Evolutionary conservation across 2,329 filamentous ascomycete species (phyloP).

Genomic region (Colletotrichum gloeosporioides): DNA sequence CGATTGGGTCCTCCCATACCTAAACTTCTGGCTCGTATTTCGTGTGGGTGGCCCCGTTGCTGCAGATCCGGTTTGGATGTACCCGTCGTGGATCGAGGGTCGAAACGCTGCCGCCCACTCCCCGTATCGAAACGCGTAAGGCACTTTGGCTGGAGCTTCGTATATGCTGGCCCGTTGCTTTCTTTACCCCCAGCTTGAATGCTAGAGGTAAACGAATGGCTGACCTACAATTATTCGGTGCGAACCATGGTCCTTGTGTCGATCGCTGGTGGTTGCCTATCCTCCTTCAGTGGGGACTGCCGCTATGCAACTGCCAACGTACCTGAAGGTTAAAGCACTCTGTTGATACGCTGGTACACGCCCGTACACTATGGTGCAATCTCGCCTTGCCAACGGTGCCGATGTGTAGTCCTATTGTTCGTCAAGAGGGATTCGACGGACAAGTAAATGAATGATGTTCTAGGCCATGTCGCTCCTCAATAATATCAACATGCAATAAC

Average conservation of each 20-base stretch:
- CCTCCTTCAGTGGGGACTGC: not conserved
- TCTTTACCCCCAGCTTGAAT: not conserved
- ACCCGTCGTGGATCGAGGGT: not conserved
- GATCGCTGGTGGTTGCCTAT: not conserved
- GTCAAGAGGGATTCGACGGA: not conserved
- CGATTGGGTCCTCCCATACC: not conserved
- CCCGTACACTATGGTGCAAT: not conserved
- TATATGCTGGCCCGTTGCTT: not conserved
- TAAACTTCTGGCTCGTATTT: not conserved
- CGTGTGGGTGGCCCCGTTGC: not conserved
- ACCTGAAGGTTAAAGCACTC: not conserved
- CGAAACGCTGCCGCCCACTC: not conserved
- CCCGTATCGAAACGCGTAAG: conserved; percentile 1
- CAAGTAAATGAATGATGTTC: not conserved
- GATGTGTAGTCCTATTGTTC: not conserved
- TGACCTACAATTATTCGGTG: not conserved
- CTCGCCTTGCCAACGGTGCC: not conserved
- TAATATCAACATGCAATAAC: not conserved
- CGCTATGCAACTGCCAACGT: not conserved
- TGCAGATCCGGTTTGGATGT: conserved; percentile 7
- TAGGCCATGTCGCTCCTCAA: not conserved
- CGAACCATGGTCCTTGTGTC: not conserved
- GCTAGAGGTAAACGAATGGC: not conserved
- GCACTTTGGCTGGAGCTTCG: not conserved
- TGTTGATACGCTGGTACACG: not conserved